phyloP scores from a whole-genome alignment of 176 grass and related monocot species.

The Aegilops speltoides region DNA sequence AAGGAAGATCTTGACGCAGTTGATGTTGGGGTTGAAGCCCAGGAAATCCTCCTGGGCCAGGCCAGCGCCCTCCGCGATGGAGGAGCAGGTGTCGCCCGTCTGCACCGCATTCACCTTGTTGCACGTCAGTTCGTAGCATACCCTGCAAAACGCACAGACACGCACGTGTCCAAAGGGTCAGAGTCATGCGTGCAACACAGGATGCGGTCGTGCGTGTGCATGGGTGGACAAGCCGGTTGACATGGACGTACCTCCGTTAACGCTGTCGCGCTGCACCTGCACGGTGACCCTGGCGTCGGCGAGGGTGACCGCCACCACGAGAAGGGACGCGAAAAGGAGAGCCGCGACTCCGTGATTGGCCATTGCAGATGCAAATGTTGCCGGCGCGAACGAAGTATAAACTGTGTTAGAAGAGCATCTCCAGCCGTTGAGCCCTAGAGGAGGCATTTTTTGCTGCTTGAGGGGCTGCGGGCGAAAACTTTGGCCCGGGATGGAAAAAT shows the following conservation, averaged over 20 bases:
- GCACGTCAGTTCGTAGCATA: conserved; percentile 16
- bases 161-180: too few species aligned
- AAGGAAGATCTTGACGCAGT: conserved; percentile 36
- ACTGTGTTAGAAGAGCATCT: not conserved
- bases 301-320: conserved; percentile 9
- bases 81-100: conserved; percentile 22
- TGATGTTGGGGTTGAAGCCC: conserved; percentile 51
- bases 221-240: too few species aligned
- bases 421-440: too few species aligned
- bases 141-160: not conserved
- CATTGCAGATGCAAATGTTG: conserved; percentile 17
- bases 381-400: not conserved
- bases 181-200: too few species aligned
- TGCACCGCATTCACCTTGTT: conserved; percentile 28
- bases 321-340: conserved; percentile 32
- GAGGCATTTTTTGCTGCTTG: too few species aligned
- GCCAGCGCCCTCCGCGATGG: conserved; percentile 3
- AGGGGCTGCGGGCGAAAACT: too few species aligned
- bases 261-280: not conserved
- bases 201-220: too few species aligned
- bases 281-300: not conserved
- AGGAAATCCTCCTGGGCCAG: conserved; percentile 23
- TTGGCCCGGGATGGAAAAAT: too few species aligned
- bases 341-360: conserved; percentile 18
- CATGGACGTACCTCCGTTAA: not conserved